Base-by-base conservation (phyloP, 129 eudicot species). In the Heracleum sosnowskyi region DNA sequence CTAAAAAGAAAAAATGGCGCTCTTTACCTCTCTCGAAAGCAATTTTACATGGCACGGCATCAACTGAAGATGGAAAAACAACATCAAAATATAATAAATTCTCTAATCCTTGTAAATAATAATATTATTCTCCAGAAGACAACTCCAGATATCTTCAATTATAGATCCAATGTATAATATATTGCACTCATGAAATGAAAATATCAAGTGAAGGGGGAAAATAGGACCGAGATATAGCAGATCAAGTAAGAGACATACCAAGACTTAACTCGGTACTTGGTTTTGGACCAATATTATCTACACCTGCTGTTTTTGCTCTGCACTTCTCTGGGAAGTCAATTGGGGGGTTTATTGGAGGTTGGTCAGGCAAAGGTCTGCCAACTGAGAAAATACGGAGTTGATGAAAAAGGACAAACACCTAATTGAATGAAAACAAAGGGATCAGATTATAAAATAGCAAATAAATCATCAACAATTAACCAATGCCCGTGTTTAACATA, bases 11-110 rank as follows among this genome's bases (percentile, higher is more conserved):
- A 78, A 95, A 89, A 81, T 91, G 90, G 7, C 97, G 96, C 82
- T 90, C 98, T 80, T 90, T 95, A 80, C 98, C 98, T 87, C 95
- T 91, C 83, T 95, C 98, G 13, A 95, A 95, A 68, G 98, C 96
- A 83, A 95, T 95, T 87, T 93, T 88, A 87, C 98, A 95, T 35
- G 97, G 90, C 71, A 95, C 87, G 44, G 97, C 91, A 87, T 91
- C 97, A 84, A 75, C 98, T 95, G 89, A 79, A 87, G 20, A 77
- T 36, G 34, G 44, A 75, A 85, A 72, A 75, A 82, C 79, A 24
- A 47, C 45, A 69, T 13, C 35, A 39, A 81, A 44, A 29, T 62
- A 16, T 20, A 37, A 40, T 26, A 60, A 22, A 11, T 29, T 49
- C 26, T 5, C 9, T 10, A 3, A 45, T 29, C 53, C 11, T 13